Evolutionary conservation across 192 early-diverging fungal genomes (phyloP), one percentile per base, ranked within the genome.

Genomic region (Linnemannia exigua): DNA sequence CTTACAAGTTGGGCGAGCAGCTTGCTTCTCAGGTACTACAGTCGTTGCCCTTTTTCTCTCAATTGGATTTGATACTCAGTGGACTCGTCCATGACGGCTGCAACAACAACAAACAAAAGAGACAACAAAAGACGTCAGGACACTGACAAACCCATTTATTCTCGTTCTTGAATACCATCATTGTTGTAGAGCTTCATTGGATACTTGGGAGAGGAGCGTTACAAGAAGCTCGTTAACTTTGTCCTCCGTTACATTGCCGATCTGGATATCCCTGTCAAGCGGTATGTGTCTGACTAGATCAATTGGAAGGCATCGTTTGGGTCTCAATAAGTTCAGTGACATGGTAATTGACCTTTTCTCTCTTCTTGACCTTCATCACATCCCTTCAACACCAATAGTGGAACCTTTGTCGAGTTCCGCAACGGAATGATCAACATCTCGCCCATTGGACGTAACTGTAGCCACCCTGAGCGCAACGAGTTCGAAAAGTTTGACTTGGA

Each of bases 341-440:
- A 37, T 67, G 31, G 68, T 52, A 38, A 33, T 51, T 79, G 22
- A 28, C 25, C 3, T 36, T 54, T 22, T 3, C 0, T 9, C 36
- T 47, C 9, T 28, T 38, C 11, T 31, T 54, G n/a, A n/a, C n/a
- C n/a, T 58, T 6, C 2, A 35, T 36, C 35, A 37, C 7, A 33
- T 69, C 22, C 31, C 17, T 46, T 47, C 47, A 15, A 22, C n/a
- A 15, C 77, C 1, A 47, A 67, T 76, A 96, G 95, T 84, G 98
- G 98, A 63, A 99, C 98, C 0, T 99, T 99, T 88, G 82, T 99
- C 84, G 98, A 99, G 90, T 99, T 99, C 94, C 95, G 98, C 80
- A 96, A 96, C 87, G 98, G 98, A 75, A 99, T 99, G 97, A 95
- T 99, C 90, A 99, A 99, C 90, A 93, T 99, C 35, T 98, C 97